Base-by-base conservation (phyloP, 768 basidiomycete genomes). In the Leccinum subgranulosum region DNA sequence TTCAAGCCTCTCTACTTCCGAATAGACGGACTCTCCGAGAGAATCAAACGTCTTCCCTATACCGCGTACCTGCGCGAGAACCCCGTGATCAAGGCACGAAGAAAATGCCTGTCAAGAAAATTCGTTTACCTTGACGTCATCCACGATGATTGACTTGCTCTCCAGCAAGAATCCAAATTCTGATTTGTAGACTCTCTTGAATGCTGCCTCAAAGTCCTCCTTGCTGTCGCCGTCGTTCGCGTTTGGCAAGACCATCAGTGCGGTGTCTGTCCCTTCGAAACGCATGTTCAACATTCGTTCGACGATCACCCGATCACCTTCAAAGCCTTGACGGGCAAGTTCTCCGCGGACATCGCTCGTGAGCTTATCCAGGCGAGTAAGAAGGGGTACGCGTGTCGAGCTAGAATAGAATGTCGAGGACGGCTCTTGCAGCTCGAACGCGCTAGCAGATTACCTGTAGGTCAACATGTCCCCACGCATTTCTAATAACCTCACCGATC, bases 101-200 rank as follows among this genome's bases (percentile, higher is more conserved):
- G 11, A 23, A 27, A 36, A 39, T 23, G 8, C n/a, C 9, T 46
- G 43, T 21, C 9, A 31, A 19, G 41, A 14, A 17, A 15, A 53
- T 3, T 39, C 7, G 10, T n/a, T 33, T 49, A 86, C 90, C 80
- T 94, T 94, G 76, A 97, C 76, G 74, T 96, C 95, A 69, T 97
- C 95, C 10, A 97, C 90, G 55, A 92, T 84, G 64, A 97, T 79
- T 29, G 77, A 76, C 76, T 92, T 93, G 41, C 82, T 85, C 60
- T 94, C 90, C 28, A 98, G 77, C 60, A 95, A 74, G 77, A 98
- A 97, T 10, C 95, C 95, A 66, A 97, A 96, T 71, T 94, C 92
- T 23, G 85, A 72, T 74, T 85, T 91, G 76, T 97, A 94, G 45
- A 82, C 80, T 51, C 84, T 75, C 68, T 83, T 85, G 78, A 97